Evolutionary conservation across 2,329 filamentous ascomycete genomes (phyloP), one percentile per base, ranked within the genome.

Genomic region (Stemphylium vesicarium): DNA sequence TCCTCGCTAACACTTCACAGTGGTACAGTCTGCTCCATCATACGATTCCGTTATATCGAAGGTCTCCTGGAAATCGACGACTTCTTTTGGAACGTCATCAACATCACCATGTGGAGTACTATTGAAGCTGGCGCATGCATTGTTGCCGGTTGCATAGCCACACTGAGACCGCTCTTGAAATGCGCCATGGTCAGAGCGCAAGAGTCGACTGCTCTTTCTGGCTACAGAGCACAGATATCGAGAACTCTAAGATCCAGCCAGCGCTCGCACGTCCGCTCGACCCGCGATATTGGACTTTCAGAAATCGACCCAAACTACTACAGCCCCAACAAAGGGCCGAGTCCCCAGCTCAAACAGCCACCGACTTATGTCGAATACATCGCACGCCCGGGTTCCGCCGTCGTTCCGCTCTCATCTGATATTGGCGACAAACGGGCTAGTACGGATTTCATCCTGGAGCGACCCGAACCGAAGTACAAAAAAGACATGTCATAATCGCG

Each of bases 11-110:
- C 47, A 11, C 22, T 31, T 37, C n/a, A 55, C 24, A 73, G 71
- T 33, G 87, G 84, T 20, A 84, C 84, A 57, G 75, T 83, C 56
- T 82, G 80, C 48, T 82, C 81, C 2, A 77, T 79, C 13, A 76
- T 83, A n/a, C 78, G 82, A n/a, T 76, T 83, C 47, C 78, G 77
- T n/a, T 78, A 81, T 65, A 67, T 75, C 46, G 64, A 77, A 50
- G 71, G 65, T 56, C 59, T 81, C 26, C 69, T 71, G 1, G 68
- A 80, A 33, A 66, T 67, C 29, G 77, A 80, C 33, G 77, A 80
- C 51, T 80, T 80, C 57, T 74, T 79, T 37, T 79, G 75, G 59
- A 74, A 79, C 52, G 81, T 79, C 1, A 73, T 76, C 43, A 78
- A 80, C 51, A 75, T 80, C 35, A 75, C 77, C 20, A 78, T 80